Percentiles rank a stretch among this genome's conserved stretches.
Conservation (phyloP, 257 asterid genomes). For the Dorcoceras hygrometricum region DNA sequence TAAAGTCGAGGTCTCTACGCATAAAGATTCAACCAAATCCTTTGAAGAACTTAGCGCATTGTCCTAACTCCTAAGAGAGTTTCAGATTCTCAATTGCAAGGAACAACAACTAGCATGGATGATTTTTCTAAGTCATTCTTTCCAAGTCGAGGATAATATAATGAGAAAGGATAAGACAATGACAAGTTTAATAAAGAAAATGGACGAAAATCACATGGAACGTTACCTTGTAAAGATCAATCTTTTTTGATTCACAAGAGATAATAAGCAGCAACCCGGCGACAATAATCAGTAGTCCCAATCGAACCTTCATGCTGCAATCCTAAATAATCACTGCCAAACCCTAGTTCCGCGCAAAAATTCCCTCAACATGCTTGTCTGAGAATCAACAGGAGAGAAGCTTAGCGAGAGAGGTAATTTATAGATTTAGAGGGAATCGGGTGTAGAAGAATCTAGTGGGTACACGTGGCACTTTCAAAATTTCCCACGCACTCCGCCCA, state of each 20-base stretch:
- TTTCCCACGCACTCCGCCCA: background rate
- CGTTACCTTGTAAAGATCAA: constrained; percentile 73
- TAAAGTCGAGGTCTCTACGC: background rate
- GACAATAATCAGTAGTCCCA: constrained; percentile 24
- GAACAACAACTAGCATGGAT: no score
- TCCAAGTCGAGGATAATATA: background rate
- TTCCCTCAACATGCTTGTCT: background rate
- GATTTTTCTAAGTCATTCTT: no score
- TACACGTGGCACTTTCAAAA: background rate
- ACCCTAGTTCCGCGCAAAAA: background rate
- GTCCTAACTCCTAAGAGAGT: no score
- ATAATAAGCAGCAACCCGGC: constrained; percentile 33
- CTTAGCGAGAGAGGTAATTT: background rate
- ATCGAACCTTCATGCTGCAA: constrained; percentile 40
- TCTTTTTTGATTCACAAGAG: constrained; percentile 46
- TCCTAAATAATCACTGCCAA: background rate
- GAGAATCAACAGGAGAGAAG: background rate
- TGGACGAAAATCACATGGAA: background rate
- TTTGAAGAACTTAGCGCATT: background rate
- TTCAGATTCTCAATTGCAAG: no score
- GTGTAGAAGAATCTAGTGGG: background rate
- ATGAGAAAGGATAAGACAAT: background rate
- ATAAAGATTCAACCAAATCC: background rate
- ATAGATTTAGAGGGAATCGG: background rate
- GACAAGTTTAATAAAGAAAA: background rate